These are phyloP conservation scores for Periconia macrospinosa DNA, from an alignment of 2,329 filamentous ascomycete species.

Conservation along the genomic window DNA sequence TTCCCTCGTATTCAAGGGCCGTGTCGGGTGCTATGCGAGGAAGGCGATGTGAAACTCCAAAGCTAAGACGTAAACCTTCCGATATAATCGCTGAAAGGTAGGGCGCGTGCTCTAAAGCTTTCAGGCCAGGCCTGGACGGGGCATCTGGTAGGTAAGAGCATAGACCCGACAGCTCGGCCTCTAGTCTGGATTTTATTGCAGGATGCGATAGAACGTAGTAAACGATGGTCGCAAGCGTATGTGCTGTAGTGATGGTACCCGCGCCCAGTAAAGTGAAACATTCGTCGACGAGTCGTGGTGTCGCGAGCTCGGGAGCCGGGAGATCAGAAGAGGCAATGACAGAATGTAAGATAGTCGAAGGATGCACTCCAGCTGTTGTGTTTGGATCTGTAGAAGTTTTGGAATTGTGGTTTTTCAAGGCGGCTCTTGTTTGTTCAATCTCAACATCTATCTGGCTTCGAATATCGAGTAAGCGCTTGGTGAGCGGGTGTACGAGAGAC, in stretches of 20 bases:
- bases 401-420: not conserved
- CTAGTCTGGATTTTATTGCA: slow-evolving; percentile 4
- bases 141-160: slow-evolving; percentile 1
- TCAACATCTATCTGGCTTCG: slow-evolving; percentile 16
- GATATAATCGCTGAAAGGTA: slow-evolving; percentile 25
- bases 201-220: slow-evolving; percentile 12
- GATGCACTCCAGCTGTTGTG: not conserved
- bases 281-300: slow-evolving; percentile 14
- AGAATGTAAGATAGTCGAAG: slow-evolving; percentile 16
- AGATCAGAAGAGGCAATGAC: slow-evolving; percentile 9
- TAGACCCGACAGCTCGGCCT: slow-evolving; percentile 10
- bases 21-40: slow-evolving; percentile 12
- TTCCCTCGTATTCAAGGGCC: slow-evolving; percentile 2
- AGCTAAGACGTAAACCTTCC: slow-evolving; percentile 26
- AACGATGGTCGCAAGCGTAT: slow-evolving; percentile 29
- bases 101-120: slow-evolving; percentile 4
- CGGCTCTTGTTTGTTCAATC: slow-evolving; percentile 8
- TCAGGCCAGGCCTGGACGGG: not conserved
- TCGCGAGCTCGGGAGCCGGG: slow-evolving; percentile 15
- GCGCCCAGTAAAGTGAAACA: slow-evolving; percentile 24
- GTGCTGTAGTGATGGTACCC: slow-evolving; percentile 46
- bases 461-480: slow-evolving; percentile 23
- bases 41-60: slow-evolving; percentile 17
- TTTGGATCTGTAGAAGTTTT: not conserved
- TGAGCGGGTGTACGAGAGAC: slow-evolving; percentile 24